These are phyloP conservation scores for Setaria italica DNA, from an alignment of 202 grass and related monocot genomes.

Conservation along the genomic window DNA sequence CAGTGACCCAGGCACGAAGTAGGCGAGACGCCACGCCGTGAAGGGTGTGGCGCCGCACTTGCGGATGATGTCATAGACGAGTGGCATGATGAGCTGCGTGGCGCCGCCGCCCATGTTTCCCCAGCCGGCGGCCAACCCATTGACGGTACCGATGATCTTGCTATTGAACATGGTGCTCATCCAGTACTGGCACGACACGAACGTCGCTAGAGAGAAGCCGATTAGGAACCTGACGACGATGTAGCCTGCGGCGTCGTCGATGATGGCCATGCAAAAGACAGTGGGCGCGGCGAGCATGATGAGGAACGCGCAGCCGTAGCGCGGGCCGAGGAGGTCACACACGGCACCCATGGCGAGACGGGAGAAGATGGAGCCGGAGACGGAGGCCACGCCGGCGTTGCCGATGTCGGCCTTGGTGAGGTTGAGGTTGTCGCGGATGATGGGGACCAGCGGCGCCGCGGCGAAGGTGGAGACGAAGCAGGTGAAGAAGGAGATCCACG, in stretches of 20 bases:
- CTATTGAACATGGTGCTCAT: slow-evolving; percentile 81
- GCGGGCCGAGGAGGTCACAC: slow-evolving; percentile 69
- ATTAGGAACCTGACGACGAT: slow-evolving; percentile 66
- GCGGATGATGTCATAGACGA: slow-evolving; percentile 61
- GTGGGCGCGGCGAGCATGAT: slow-evolving; percentile 68
- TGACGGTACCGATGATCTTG: slow-evolving; percentile 66
- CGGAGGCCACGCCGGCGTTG: slow-evolving; percentile 78
- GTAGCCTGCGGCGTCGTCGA: slow-evolving; percentile 52
- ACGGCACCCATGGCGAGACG: slow-evolving; percentile 77
- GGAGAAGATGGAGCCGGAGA: slow-evolving; percentile 82
- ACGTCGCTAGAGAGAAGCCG: slow-evolving; percentile 67
- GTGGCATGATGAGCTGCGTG: slow-evolving; percentile 77
- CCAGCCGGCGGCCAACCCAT: slow-evolving; percentile 65
- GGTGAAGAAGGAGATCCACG: slow-evolving; percentile 80
- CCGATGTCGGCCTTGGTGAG: slow-evolving; percentile 80
- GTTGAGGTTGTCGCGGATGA: slow-evolving; percentile 78
- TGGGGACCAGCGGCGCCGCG: slow-evolving; percentile 74
- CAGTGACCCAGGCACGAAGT: slow-evolving; percentile 65
- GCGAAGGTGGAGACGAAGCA: slow-evolving; percentile 83
- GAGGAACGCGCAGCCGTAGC: slow-evolving; percentile 79
- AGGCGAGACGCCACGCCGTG: slow-evolving; percentile 73
- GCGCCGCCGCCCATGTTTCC: slow-evolving; percentile 77
- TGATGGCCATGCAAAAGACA: slow-evolving; percentile 69
- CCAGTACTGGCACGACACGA: slow-evolving; percentile 77
- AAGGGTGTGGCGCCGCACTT: slow-evolving; percentile 54